Conservation (phyloP, 2,329 filamentous ascomycete species). For the Metarhizium anisopliae region DNA sequence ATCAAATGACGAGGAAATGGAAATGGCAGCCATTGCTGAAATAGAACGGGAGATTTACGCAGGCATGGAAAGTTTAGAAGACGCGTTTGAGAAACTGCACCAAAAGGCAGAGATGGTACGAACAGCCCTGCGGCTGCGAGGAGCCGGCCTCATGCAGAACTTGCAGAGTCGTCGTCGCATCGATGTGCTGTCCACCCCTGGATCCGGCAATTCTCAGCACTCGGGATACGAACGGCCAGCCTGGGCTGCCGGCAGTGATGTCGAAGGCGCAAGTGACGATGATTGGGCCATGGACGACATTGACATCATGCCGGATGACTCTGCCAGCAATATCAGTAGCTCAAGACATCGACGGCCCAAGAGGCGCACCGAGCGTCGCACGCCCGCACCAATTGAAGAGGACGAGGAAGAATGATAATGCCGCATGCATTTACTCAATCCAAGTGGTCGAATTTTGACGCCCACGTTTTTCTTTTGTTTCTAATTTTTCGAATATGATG, state of each 20-base stretch:
- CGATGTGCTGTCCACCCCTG: slow-evolving; percentile 41
- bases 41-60: slow-evolving; percentile 88
- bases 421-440: background rate
- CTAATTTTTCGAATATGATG: background rate
- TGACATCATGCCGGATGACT: slow-evolving; percentile 67
- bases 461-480: background rate
- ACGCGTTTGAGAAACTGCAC: slow-evolving; percentile 89
- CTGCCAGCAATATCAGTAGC: slow-evolving; percentile 71
- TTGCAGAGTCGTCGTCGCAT: slow-evolving; percentile 51
- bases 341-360: slow-evolving; percentile 59
- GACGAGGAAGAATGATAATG: slow-evolving; percentile 52
- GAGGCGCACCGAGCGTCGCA: slow-evolving; percentile 58
- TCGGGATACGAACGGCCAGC: slow-evolving; percentile 34
- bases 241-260: slow-evolving; percentile 31
- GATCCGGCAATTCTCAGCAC: slow-evolving; percentile 36
- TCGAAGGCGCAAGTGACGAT: slow-evolving; percentile 44
- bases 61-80: slow-evolving; percentile 90
- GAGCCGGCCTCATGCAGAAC: slow-evolving; percentile 63
- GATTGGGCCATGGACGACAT: slow-evolving; percentile 50
- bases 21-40: slow-evolving; percentile 82
- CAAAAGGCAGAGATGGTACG: slow-evolving; percentile 74
- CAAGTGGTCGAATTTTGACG: background rate
- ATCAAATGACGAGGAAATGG: slow-evolving; percentile 86
- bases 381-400: slow-evolving; percentile 65
- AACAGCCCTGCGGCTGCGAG: slow-evolving; percentile 68